Conservation (phyloP, 345 rosid species). For the Cardiospermum halicacabum region DNA sequence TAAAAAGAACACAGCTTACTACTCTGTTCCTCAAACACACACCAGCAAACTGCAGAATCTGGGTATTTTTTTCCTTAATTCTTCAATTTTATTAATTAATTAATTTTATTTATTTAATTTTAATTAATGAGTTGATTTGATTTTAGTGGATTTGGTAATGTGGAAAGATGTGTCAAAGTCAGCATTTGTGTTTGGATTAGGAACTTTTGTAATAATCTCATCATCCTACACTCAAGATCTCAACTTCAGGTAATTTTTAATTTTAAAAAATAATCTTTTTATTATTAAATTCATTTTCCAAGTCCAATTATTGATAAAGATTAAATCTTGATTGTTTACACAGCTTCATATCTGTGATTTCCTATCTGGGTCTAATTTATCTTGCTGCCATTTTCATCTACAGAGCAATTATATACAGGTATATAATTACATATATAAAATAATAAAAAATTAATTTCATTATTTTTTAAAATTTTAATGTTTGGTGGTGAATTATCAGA, state of each 20-base stretch:
- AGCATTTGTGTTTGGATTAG: conserved; percentile 71
- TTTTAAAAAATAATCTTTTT: neutral
- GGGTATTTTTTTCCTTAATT: conserved; percentile 30
- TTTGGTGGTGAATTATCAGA: conserved; percentile 28
- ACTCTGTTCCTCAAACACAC: conserved; percentile 45
- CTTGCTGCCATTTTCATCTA: conserved; percentile 71
- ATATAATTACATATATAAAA: too few species aligned
- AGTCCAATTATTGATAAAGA: neutral
- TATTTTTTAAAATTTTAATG: too few species aligned
- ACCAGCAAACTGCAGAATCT: conserved; percentile 58
- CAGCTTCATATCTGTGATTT: conserved; percentile 81
- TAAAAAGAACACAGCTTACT: conserved; percentile 37
- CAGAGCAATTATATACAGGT: conserved; percentile 68
- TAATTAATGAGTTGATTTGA: neutral
- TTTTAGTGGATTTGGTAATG: conserved; percentile 87
- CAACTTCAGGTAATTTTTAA: conserved; percentile 47
- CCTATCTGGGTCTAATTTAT: conserved; percentile 70
- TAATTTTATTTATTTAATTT: neutral
- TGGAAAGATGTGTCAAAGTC: conserved; percentile 87
- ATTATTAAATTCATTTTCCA: neutral
- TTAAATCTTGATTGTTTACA: conserved; percentile 7
- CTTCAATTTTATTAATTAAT: neutral
- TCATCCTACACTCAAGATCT: conserved; percentile 71
- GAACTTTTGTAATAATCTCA: conserved; percentile 66
- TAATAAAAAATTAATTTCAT: too few species aligned